Evolutionary conservation across 441 rosid genomes (phyloP), one percentile per base, ranked within the genome.

Genomic region (Aleurites moluccanus): DNA sequence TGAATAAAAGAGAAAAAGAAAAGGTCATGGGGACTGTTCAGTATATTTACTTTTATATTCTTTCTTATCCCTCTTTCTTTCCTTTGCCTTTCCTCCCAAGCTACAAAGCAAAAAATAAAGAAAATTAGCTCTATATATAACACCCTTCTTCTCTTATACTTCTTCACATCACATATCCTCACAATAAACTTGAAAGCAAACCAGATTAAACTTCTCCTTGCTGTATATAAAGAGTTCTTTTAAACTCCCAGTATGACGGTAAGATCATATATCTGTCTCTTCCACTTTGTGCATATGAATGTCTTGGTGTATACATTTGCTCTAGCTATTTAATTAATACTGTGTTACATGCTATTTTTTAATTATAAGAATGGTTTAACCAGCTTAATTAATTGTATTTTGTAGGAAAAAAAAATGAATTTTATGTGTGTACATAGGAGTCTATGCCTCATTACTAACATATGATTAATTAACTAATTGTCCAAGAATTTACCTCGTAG

Each of bases 211-310:
- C 13, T 18, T 23, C 53, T 61, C 1, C 27, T 52, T 38, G 40
- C 10, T 15, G 21, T 21, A 35, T 45, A 20, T 21, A 56, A 52
- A 52, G 56, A 16, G 10, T 70, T 73, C 71, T 21, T 42, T 1
- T 3, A 23, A 60, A 9, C 63, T 59, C 64, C 42, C 62, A 74
- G 71, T 35, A 85, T 81, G 88, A 74, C 84, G 81, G 88, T 85
- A 42, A 45, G 74, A 53, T 50, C 15, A 38, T 6, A 38, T 56
- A 50, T 65, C 42, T 67, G 30, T 33, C 71, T 42, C 10, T 28
- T 30, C 33, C 33, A 30, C 33, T 30, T 30, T 30, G 33, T 30
- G 33, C 2, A 30, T 30, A 30, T 2, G 33, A 30, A 30, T 30
- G 33, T 38, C 40, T 38, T 38, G 25, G 27, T 55, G 40, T 6